Evolutionary conservation across 2,329 filamentous ascomycete species (phyloP), one percentile per base, ranked within the genome.

Genomic region (Talaromyces sp.): DNA sequence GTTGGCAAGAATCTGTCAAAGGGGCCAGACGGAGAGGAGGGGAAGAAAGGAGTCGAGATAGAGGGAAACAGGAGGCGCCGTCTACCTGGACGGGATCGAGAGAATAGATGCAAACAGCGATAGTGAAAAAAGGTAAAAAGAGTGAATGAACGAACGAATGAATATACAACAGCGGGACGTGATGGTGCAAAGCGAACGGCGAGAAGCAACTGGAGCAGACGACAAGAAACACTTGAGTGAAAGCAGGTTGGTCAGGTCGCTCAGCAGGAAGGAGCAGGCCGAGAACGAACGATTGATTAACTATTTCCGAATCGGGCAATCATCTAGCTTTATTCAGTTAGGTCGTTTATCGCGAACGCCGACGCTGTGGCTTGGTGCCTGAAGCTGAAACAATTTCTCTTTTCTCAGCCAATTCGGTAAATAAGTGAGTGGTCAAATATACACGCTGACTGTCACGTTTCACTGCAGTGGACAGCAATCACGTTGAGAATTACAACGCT

Each of bases 51-150:
- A 63, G 66, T 54, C 50, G 37, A n/a, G 24, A 24, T 24, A 3
- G 6, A 52, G 31, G 27, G 8, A 65, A 68, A 69, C 66, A 54
- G 60, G 69, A 66, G 66, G 63, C 65, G 65, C 56, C 58, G 58
- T 70, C 57, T 63, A 62, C 64, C 56, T 24, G 58, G 60, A 62
- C 52, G 43, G 59, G 52, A 52, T 39, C 59, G 39, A 63, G 62
- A 62, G 27, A 60, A 62, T 67, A 67, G 61, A 59, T 43, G 56
- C 56, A 59, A 59, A 63, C 8, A 41, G 31, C 19, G 47, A 52
- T 63, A n/a, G 41, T 7, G 27, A 11, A 31, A 22, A 47, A 63
- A 67, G 56, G 31, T 59, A 19, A 22, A 59, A 59, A 11, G 24
- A 59, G 33, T 33, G 56, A 7, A 59, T 52, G 27, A 33, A 43